Evolutionary conservation across 2,329 filamentous ascomycete genomes (phyloP), one percentile per base, ranked within the genome.

Genomic region (Neoarthrinium moseri): DNA sequence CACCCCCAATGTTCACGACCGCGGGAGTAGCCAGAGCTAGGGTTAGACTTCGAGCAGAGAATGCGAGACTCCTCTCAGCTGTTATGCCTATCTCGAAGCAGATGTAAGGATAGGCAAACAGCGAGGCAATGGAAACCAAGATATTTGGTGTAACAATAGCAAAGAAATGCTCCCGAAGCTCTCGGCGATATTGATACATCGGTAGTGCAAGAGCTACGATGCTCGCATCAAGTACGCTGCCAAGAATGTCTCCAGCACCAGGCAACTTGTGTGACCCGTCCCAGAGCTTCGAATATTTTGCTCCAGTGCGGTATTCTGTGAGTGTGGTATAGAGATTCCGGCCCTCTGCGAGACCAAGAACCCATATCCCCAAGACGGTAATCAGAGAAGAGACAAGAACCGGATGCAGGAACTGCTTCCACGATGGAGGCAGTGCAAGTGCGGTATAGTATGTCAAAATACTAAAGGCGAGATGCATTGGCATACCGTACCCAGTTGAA

Each of bases 171-270:
- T 66, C 60, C 18, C 66, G 66, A 12, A 84, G 69, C 63, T 83
- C 78, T 30, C 72, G 68, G 3, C 79, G 73, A 62, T 82, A 82
- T 46, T 76, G 73, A 58, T 77, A 83, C 77, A 83, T 83, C 1
- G 80, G 79, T 15, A 84, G 62, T 2, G 80, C 79, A 3, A 84
- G 70, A 2, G 77, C 70, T 0, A 83, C 75, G 51, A 84, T 83
- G 50, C 70, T 72, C 6, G 77, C 78, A 54, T 84, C 80, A 2
- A 84, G 70, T 5, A 76, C 60, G 33, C 72, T 77, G 50, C 69
- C 64, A 49, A 83, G 73, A 18, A 83, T 56, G 52, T 84, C 79
- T 17, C 77, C 80, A 0, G 80, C 78, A 6, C 80, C 80, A 0
- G 78, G 77, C 2, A 61, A 54, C 4, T 48, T 44, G 3, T 64